phyloP scores from a whole-genome alignment of 306 rosid genomes.

The Lathyrus oleraceus region DNA sequence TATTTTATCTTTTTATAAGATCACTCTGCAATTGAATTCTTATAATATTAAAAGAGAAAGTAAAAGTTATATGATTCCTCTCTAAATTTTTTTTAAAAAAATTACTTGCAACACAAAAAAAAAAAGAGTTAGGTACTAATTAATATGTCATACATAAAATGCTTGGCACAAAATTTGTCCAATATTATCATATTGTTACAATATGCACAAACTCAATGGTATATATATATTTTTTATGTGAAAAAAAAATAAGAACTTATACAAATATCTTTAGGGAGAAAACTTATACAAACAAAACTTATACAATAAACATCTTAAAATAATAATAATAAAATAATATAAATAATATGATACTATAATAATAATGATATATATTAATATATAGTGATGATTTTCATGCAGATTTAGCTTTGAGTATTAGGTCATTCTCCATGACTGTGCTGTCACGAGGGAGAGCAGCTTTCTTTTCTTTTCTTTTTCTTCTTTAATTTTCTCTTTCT shows the following conservation, averaged over 20 bases:
- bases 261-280: slow-evolving; percentile 33
- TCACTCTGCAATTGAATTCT: too few species aligned
- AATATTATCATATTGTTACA: slow-evolving; percentile 39
- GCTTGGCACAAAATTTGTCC: slow-evolving; percentile 1
- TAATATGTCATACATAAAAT: neutral
- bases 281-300: slow-evolving; percentile 17
- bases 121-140: slow-evolving; percentile 1
- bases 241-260: slow-evolving; percentile 35
- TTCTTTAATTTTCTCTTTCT: slow-evolving; percentile 22
- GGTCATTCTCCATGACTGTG: slow-evolving; percentile 41
- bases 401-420: slow-evolving; percentile 48
- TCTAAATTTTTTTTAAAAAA: slow-evolving; percentile 31
- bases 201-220: slow-evolving; percentile 57
- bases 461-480: slow-evolving; percentile 40
- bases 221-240: slow-evolving; percentile 34
- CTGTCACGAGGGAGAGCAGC: slow-evolving; percentile 56
- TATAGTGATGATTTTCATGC: slow-evolving; percentile 73
- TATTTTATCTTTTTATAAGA: too few species aligned
- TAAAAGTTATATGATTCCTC: slow-evolving; percentile 38
- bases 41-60: slow-evolving; percentile 30
- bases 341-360: slow-evolving; percentile 30
- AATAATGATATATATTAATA: slow-evolving; percentile 15
- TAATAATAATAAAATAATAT: slow-evolving; percentile 65
- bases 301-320: slow-evolving; percentile 25
- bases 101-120: neutral